Conservation (phyloP, 192 early-diverging fungal genomes). For the Piromyces finnis region DNA sequence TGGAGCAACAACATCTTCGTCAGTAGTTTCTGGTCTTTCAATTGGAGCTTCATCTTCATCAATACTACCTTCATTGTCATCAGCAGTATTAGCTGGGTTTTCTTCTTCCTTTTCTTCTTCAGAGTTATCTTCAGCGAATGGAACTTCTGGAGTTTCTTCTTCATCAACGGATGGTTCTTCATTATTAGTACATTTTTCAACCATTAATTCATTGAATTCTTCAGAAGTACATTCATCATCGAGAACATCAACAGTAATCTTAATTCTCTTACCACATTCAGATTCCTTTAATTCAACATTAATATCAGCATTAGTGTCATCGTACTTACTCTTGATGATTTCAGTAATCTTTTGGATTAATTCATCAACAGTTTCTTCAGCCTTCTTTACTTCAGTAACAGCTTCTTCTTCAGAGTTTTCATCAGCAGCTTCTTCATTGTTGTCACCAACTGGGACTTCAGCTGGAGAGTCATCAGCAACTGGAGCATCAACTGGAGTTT, state of each 20-base stretch:
- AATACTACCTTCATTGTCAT: not conserved
- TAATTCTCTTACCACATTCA: not conserved
- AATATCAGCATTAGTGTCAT: not conserved
- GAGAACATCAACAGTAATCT: not conserved
- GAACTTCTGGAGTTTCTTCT: not conserved
- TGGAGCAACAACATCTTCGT: not conserved
- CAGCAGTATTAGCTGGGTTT: no score
- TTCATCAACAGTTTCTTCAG: not conserved
- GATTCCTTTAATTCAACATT: not conserved
- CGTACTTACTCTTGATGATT: not conserved
- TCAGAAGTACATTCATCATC: not conserved
- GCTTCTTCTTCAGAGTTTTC: not conserved
- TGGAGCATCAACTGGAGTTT: no score
- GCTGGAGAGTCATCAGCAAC: no score
- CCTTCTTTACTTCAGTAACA: not conserved
- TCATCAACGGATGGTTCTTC: not conserved
- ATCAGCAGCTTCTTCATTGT: not conserved
- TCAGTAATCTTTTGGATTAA: not conserved
- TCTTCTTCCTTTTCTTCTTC: no score
- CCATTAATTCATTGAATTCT: not conserved
- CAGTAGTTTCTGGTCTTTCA: not conserved
- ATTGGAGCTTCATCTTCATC: not conserved
- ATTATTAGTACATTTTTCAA: not conserved
- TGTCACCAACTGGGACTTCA: no score
- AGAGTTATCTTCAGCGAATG: not conserved